Evolutionary conservation across 768 basidiomycete species (phyloP), one percentile per base, ranked within the genome.

Genomic region (Paxillus involutus): DNA sequence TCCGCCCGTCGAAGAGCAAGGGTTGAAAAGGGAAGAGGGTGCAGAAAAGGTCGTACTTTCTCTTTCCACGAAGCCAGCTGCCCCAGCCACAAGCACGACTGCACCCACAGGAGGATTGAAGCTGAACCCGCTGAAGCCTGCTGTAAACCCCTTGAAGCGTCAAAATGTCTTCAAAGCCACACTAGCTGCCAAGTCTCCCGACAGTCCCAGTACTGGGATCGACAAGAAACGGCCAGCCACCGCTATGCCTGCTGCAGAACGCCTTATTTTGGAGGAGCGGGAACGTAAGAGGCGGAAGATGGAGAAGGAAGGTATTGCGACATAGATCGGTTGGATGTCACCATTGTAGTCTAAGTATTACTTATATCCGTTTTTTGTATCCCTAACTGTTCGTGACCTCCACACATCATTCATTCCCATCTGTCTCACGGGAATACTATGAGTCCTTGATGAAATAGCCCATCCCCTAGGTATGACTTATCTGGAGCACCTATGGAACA

Each of bases 251-350:
- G 91, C 90, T 24, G 90, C 90, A 14, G 95, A 98, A 71, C 77
- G 81, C 58, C 71, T 98, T 54, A 95, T 97, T 56, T 60, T 85
- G 53, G 96, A 98, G 75, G 94, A 97, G 29, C 89, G 91, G 73
- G 92, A 93, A 70, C 79, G 93, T 66, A 95, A 96, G 71, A 80
- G 86, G 68, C 77, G 92, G 59, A 75, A 83, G 59, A 86, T 89
- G 84, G 89, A 89, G 59, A 65, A 78, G 40, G 78, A 77, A 39
- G 61, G 52, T 26, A 49, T 52, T 55, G 53, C 33, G 51, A 40
- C 48, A 21, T 67, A 62, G 59, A 35, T 26, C 46, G 13, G 13
- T 33, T 49, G 49, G 47, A 19, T 40, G 32, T 32, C 32, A 32
- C 32, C 39, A 30, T 26, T 50, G 51, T 61, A 58, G 51, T 36